Base-by-base conservation (phyloP, 2,329 filamentous ascomycete genomes). In the Aspergillus eucalypticola region DNA sequence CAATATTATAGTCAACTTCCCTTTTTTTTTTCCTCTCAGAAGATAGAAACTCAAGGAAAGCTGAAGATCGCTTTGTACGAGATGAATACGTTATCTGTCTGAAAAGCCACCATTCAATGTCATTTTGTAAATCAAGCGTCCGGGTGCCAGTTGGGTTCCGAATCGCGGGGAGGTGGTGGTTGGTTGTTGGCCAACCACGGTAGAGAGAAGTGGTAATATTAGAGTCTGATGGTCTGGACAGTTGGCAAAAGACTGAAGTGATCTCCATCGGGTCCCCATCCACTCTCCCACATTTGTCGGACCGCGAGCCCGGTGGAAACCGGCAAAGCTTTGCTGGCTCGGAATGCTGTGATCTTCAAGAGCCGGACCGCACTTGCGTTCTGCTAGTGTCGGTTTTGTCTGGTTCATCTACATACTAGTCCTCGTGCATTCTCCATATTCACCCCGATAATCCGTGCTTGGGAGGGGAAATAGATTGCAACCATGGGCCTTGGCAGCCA, bases 291-390 rank as follows among this genome's bases (percentile, higher is more conserved):
- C 46, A 46, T 39, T 44, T 44, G 17, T 55, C 25, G n/a, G n/a
- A 46, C 39, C 25, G 21, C 29, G 21, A 35, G 27, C 8, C 32
- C 32, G 29, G 25, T 49, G 53, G 48, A 21, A 53, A 25, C 38
- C 52, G 39, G 8, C 32, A 53, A 54, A 59, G 52, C 41, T 56
- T 56, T 50, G 52, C 60, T 59, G 57, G 57, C 44, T 60, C 48
- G 60, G 54, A 62, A 41, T 54, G 25, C 50, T 54, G 58, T 50
- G 41, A 51, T 60, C 58, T 38, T 41, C 25, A 42, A 53, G 39
- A 52, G 44, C 49, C 54, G 58, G 58, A 54, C 53, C 53, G 41
- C 53, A 32, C 23, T 46, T 32, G 27, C 25, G n/a, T 17, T 15
- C 53, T 27, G 42, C 53, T 55, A 55, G 53, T 46, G n/a, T 55